These are phyloP conservation scores for Nicotiana paniculata DNA, from an alignment of 257 asterid species.

Conservation along the genomic window DNA sequence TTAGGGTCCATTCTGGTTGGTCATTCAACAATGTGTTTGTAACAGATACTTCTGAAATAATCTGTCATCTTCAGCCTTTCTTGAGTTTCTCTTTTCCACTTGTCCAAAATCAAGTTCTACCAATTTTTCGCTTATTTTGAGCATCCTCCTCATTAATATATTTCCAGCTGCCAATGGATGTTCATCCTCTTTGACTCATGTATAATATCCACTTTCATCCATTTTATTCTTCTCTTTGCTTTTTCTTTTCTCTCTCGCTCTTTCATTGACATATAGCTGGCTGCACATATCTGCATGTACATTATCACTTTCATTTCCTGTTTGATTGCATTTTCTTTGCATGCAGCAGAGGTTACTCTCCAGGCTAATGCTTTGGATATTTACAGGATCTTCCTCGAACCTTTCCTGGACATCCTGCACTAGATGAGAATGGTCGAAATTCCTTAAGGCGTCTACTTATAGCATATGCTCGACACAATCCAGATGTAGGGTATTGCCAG, in stretches of 20 bases:
- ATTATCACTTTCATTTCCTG: slow-evolving; percentile 4
- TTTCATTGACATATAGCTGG: slow-evolving; percentile 2
- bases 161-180: slow-evolving; percentile 9
- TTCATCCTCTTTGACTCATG: background rate
- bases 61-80: slow-evolving; percentile 16
- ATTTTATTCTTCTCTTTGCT: background rate
- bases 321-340: slow-evolving; percentile 2
- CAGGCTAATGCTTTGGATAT: slow-evolving; percentile 22
- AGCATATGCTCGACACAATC: slow-evolving; percentile 89
- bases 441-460: slow-evolving; percentile 77
- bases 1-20: slow-evolving; percentile 65
- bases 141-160: background rate
- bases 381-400: slow-evolving; percentile 89
- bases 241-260: slow-evolving; percentile 2
- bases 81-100: background rate
- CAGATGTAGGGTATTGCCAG: slow-evolving; percentile 96
- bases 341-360: slow-evolving; percentile 9
- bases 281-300: background rate
- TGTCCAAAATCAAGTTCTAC: background rate
- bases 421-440: slow-evolving; percentile 75
- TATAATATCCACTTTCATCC: background rate
- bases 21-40: slow-evolving; percentile 37
- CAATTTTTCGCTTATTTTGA: background rate
- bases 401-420: slow-evolving; percentile 94
- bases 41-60: slow-evolving; percentile 13